Evolutionary conservation across 164 flowering plant species (phyloP).

Genomic region (Stephania japonica): DNA sequence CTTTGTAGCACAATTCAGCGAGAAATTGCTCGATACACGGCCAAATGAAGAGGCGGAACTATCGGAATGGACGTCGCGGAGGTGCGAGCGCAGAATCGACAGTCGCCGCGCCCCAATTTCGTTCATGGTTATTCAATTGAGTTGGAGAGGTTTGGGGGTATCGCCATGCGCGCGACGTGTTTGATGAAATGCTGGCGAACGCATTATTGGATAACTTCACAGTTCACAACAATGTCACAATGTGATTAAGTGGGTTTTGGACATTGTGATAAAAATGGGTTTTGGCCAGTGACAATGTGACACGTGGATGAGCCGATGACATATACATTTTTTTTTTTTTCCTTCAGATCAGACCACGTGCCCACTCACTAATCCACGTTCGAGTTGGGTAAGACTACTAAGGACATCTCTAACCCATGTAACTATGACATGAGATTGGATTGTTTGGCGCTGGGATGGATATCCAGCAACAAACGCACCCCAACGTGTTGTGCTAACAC

Average conservation of each 20-base stretch:
- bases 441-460: too few species aligned
- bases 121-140: neutral
- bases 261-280: neutral
- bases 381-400: too few species aligned
- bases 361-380: neutral
- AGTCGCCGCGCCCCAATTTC: constrained; percentile 35
- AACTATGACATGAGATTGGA: too few species aligned
- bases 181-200: neutral
- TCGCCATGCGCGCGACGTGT: constrained; percentile 4
- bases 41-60: constrained; percentile 1
- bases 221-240: too few species aligned
- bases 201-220: too few species aligned
- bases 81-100: constrained; percentile 41
- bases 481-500: too few species aligned
- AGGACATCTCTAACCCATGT: too few species aligned
- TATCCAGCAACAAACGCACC: too few species aligned
- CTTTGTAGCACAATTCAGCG: constrained; percentile 1
- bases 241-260: too few species aligned
- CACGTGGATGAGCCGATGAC: neutral
- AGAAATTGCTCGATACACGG: neutral
- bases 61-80: constrained; percentile 17
- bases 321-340: too few species aligned
- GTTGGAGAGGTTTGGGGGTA: neutral
- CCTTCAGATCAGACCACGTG: neutral
- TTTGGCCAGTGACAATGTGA: neutral